Evolutionary conservation across 192 early-diverging fungal species (phyloP), one percentile per base, ranked within the genome.

Genomic region (Pilobolus umbonatus): DNA sequence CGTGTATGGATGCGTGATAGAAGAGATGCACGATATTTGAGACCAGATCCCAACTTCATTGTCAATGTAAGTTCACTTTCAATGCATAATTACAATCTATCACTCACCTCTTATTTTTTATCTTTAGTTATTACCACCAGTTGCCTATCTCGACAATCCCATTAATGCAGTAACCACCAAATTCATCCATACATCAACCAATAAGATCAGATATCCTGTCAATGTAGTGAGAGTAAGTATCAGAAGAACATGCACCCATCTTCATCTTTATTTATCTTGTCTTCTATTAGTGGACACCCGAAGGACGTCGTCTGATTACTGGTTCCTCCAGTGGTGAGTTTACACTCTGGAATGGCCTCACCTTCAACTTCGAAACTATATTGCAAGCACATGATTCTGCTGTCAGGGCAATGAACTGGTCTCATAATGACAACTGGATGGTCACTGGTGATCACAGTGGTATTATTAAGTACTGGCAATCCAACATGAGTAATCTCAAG

Each of bases 291-390:
- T 99, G 95, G 95, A 96, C 91, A 14, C 96, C 96, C 0, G 96
- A 99, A 68, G 95, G 95, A 17, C 75, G 96, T 17, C 82, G 95
- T 29, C 71, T 99, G 9, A 89, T 96, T 14, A 96, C 96, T 2
- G 96, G 94, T 9, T 88, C 93, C 0, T 91, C 92, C 0, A 86
- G 80, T 61, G 96, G 96, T 11, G 95, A 97, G 71, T 93, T 99
- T 55, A 99, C 95, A 3, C 72, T 96, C 25, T 99, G 96, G 96
- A 96, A 93, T 65, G 95, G 95, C 2, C 75, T 96, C 22, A 94
- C 91, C 0, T 98, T 99, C 64, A 99, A 99, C 67, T 99, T 97
- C 71, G 96, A 98, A 61, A 98, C 92, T 11, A 95, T 95, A 71
- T 76, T 95, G 57, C 92, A 95, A 73, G 91, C 96, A 2, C 96